These are phyloP conservation scores for Globisporangium sylvaticum DNA, from an alignment of 352 stramenopile genomes.

Conservation along the genomic window DNA sequence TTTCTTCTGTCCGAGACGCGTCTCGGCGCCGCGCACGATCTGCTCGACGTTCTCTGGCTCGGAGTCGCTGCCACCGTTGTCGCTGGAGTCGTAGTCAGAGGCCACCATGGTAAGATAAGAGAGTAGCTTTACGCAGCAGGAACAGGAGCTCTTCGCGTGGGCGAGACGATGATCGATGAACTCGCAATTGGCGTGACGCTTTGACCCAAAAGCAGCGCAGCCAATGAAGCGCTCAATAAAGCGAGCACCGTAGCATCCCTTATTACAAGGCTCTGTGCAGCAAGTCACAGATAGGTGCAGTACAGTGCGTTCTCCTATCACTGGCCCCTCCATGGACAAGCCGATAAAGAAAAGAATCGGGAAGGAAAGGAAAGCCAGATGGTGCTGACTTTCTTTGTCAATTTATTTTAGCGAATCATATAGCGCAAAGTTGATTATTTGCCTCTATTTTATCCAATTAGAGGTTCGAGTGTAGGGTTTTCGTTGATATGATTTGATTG, in stretches of 20 bases:
- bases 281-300: not conserved
- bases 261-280: not conserved
- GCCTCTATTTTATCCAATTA: not conserved
- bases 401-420: not conserved
- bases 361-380: slow-evolving; percentile 4
- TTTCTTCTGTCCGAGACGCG: slow-evolving; percentile 45
- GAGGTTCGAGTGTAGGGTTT: not conserved
- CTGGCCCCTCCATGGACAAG: not conserved
- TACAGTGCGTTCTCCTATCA: not conserved
- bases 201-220: slow-evolving; percentile 12
- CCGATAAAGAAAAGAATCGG: not conserved
- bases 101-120: slow-evolving; percentile 15
- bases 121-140: slow-evolving; percentile 2
- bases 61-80: slow-evolving; percentile 43
- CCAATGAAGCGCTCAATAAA: slow-evolving; percentile 9
- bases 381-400: slow-evolving; percentile 1
- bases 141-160: not conserved
- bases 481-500: slow-evolving; percentile 1
- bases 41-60: slow-evolving; percentile 58
- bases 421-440: too few relatives aligned
- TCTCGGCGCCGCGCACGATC: slow-evolving; percentile 51
- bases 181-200: slow-evolving; percentile 11
- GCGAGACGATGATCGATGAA: not conserved
- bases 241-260: not conserved
- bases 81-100: slow-evolving; percentile 41